These are phyloP conservation scores for Acanthochlamys bracteata DNA, from an alignment of 106 monocot species.

Conservation along the genomic window DNA sequence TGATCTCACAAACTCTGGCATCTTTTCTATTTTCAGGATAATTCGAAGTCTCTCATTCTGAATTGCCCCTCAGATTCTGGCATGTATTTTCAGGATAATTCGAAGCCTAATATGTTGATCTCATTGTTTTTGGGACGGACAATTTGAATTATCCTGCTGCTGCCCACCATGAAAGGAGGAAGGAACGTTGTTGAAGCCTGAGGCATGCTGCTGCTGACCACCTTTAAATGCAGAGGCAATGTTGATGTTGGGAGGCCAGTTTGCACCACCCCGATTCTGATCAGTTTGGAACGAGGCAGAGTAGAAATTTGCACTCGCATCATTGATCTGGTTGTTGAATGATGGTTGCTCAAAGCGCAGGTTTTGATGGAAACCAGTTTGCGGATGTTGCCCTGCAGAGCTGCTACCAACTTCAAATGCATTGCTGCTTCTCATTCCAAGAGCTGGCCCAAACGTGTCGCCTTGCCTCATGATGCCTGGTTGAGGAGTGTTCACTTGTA, in stretches of 20 bases:
- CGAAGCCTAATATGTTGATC: too few relatives aligned
- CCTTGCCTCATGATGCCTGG: slow-evolving; percentile 11
- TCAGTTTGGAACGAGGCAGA: neutral
- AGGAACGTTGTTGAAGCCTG: too few relatives aligned
- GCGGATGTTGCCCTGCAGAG: neutral
- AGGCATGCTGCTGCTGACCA: too few relatives aligned
- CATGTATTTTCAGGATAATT: too few relatives aligned
- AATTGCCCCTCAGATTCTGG: too few relatives aligned
- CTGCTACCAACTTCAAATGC: slow-evolving; percentile 1
- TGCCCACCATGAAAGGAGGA: neutral
- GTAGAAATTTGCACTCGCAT: neutral
- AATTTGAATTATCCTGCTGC: neutral
- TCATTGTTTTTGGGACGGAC: neutral
- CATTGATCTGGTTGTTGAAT: neutral
- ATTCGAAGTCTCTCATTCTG: too few relatives aligned
- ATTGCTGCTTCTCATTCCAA: neutral
- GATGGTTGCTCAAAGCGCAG: neutral
- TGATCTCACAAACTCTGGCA: too few relatives aligned
- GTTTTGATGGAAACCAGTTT: neutral
- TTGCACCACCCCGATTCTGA: too few relatives aligned
- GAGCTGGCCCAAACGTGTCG: neutral
- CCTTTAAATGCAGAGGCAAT: too few relatives aligned
- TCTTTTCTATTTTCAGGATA: too few relatives aligned
- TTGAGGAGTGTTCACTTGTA: slow-evolving; percentile 1
- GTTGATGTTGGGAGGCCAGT: too few relatives aligned